Evolutionary conservation across 345 rosid species (phyloP), one percentile per base, ranked within the genome.

Genomic region (Linum tenue): DNA sequence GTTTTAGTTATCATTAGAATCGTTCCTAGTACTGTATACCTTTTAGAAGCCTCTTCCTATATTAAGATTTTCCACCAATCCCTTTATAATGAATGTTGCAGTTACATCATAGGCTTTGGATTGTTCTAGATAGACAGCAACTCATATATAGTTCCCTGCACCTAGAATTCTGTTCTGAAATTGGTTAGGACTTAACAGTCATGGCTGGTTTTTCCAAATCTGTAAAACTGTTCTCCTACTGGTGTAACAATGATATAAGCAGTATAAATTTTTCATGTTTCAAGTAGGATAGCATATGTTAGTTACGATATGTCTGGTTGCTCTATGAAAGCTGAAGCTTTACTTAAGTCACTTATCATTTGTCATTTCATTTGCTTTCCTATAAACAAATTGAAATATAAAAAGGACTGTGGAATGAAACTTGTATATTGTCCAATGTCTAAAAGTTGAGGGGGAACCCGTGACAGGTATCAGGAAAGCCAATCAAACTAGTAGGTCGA

Each of bases 401-500:
- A 3, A 37, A 56, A 53, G 22, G 41, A 31, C 5, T 15, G 3
- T 15, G 8, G 2, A 43, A 31, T 43, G 43, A 39, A 31, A 36
- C 38, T 41, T 51, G 39, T 7, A 35, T 16, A 12, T 10, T 62
- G 41, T 56, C 43, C 56, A 12, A 35, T 38, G 57, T 39, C 59
- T 63, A 70, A 48, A 48, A 48, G 14, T 42, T 63, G 59, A 41
- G 59, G 16, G 63, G 62, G 58, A 56, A 67, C 62, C 69, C 63
- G 22, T 65, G 37, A 63, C 74, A 90, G 99, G 97, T 94, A 65
- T 90, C 99, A 59, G 96, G 97, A 73, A 94, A 83, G 74, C 97
- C 99, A 69, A 90, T 94, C 64, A 94, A 94, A 70, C 90, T 90
- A 73, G 97, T 94, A 15, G 97, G 99, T 58, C 90, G 97, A 53